phyloP scores from a whole-genome alignment of 129 eudicot species.

The Kitagawia praeruptora region DNA sequence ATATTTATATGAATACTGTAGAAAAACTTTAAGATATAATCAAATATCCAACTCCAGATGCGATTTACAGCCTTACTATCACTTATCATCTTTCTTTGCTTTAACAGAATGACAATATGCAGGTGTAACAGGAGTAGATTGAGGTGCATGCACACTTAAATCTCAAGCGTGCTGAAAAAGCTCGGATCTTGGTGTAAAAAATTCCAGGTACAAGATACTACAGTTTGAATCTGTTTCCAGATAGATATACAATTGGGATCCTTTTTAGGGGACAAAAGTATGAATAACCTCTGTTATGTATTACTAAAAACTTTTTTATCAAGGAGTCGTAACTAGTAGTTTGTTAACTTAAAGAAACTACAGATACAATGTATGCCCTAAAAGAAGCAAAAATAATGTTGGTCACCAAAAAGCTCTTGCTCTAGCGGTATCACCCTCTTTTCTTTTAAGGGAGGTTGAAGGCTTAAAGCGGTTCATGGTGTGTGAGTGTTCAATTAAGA shows the following conservation, averaged over 20 bases:
- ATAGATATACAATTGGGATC: too few species aligned
- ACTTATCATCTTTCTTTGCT: neutral
- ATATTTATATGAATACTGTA: too few species aligned
- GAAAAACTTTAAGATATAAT: neutral
- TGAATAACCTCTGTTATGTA: neutral
- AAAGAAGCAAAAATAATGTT: too few species aligned
- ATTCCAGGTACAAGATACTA: constrained; percentile 73
- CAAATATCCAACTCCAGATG: neutral
- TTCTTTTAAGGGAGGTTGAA: too few species aligned
- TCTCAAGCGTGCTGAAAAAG: constrained; percentile 96
- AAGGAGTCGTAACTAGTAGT: too few species aligned
- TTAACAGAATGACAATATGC: constrained; percentile 83
- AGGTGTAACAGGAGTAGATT: constrained; percentile 85
- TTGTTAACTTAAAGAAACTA: too few species aligned
- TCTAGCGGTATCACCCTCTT: too few species aligned
- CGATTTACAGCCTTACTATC: neutral
- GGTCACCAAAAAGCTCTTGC: too few species aligned
- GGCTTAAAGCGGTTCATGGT: too few species aligned
- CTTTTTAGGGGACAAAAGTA: neutral
- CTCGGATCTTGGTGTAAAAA: constrained; percentile 78
- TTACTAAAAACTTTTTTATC: too few species aligned
- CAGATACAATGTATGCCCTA: too few species aligned
- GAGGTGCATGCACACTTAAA: constrained; percentile 98
- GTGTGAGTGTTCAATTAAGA: too few species aligned
- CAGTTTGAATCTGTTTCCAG: neutral